Evolutionary conservation across 805 yeast species (phyloP).

Genomic region (Sugiyamaella floridensis): DNA sequence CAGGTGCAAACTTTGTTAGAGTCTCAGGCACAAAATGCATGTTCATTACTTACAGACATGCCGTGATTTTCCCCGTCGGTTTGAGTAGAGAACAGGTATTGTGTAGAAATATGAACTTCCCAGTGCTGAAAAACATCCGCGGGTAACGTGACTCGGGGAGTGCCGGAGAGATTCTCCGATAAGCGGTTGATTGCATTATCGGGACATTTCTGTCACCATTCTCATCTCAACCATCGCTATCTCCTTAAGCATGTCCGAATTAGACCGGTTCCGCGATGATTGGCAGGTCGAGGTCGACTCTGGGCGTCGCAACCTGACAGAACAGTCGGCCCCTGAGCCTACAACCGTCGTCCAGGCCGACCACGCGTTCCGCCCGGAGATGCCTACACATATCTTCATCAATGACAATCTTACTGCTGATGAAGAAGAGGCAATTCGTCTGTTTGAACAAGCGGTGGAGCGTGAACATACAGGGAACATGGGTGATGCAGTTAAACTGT

Average conservation of each 20-base stretch:
- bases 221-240: not conserved
- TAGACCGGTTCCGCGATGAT: not conserved
- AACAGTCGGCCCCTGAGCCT: not conserved
- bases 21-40: too few relatives aligned
- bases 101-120: not conserved
- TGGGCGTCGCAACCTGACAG: not conserved
- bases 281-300: not conserved
- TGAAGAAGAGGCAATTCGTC: conserved; percentile 44
- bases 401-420: conserved; percentile 8
- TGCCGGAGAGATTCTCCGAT: not conserved
- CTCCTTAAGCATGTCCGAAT: not conserved
- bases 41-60: conserved; percentile 7
- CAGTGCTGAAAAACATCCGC: not conserved
- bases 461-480: conserved; percentile 68
- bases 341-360: not conserved
- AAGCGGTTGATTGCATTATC: not conserved
- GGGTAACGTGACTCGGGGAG: not conserved
- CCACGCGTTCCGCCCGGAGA: conserved; percentile 11
- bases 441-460: conserved; percentile 63
- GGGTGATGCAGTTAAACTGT: conserved; percentile 73
- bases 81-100: not conserved
- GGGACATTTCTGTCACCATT: not conserved
- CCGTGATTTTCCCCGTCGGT: not conserved
- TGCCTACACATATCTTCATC: conserved; percentile 15
- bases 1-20: conserved; percentile 42